Percentiles rank a stretch among this genome's conserved stretches.
phyloP scores from a whole-genome alignment of 176 grass and related monocot species.

The Carex scoparia region DNA sequence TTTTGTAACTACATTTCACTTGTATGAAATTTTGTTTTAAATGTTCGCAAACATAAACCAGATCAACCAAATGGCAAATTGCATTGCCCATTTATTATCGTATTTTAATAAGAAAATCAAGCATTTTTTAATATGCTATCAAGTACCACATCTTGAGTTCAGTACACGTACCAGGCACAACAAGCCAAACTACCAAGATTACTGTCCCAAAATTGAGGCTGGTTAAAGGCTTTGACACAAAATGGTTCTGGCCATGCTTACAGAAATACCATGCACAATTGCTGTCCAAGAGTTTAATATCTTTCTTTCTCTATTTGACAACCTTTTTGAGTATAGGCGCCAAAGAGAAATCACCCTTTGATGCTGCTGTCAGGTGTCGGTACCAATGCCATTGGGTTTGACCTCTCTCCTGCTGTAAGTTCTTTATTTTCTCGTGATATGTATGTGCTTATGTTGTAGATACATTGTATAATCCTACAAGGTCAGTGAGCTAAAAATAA shows the following conservation, averaged over 20 bases:
- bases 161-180: neutral
- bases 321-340: slow-evolving; percentile 45
- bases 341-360: slow-evolving; percentile 92
- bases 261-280: neutral
- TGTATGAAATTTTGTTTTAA: neutral
- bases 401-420: slow-evolving; percentile 92
- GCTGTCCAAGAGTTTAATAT: neutral
- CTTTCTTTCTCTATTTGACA: neutral
- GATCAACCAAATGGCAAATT: neutral
- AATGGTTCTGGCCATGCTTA: neutral
- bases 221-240: neutral
- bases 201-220: neutral
- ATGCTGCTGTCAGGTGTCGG: slow-evolving; percentile 93
- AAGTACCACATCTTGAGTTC: neutral
- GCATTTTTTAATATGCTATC: neutral
- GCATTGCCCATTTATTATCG: neutral
- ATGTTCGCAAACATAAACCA: neutral
- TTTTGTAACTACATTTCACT: neutral
- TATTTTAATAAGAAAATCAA: neutral
- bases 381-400: slow-evolving; percentile 88
- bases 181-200: neutral
- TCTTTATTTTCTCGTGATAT: neutral
- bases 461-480: neutral
- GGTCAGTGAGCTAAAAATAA: neutral
- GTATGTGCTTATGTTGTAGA: neutral